Conservation (phyloP, 805 yeast species). For the Candida hungchunana region DNA sequence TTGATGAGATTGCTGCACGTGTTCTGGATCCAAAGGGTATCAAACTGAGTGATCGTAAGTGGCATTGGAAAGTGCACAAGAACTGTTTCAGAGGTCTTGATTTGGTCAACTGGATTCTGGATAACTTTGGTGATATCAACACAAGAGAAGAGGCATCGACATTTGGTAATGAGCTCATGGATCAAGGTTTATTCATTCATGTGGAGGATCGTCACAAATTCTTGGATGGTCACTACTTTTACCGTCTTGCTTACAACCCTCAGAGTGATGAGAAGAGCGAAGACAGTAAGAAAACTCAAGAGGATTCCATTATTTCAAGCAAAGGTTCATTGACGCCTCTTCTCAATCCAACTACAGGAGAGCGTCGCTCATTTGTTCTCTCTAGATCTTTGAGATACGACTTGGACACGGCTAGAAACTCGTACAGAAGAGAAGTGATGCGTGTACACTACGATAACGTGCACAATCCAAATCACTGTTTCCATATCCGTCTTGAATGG, state of each 20-base stretch:
- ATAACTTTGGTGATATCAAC: conserved; percentile 72
- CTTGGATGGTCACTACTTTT: conserved; percentile 90
- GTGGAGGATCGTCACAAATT: conserved; percentile 81
- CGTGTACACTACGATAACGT: conserved; percentile 87
- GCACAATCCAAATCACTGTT: conserved; percentile 93
- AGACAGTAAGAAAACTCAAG: conserved; percentile 9
- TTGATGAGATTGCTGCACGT: conserved; percentile 54
- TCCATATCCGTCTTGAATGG: conserved; percentile 91
- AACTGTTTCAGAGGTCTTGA: conserved; percentile 84
- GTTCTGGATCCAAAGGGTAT: conserved; percentile 66
- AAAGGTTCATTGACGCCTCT: conserved; percentile 18
- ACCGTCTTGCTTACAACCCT: conserved; percentile 29
- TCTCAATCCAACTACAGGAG: conserved; percentile 11
- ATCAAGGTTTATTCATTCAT: conserved; percentile 66
- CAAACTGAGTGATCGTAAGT: conserved; percentile 68
- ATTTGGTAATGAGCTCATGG: conserved; percentile 78
- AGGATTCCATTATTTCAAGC: conserved; percentile 2
- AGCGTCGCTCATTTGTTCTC: conserved; percentile 42
- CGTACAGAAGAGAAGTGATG: conserved; percentile 73
- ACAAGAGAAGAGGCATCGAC: conserved; percentile 78
- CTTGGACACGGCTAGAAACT: conserved; percentile 67
- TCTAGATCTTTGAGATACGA: conserved; percentile 66
- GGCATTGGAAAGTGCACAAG: conserved; percentile 83
- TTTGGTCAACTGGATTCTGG: conserved; percentile 79
- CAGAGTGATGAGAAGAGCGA: conserved; percentile 9